Base-by-base conservation (phyloP, 1,284 basidiomycete species). In the Ceratobasidium sp. region DNA sequence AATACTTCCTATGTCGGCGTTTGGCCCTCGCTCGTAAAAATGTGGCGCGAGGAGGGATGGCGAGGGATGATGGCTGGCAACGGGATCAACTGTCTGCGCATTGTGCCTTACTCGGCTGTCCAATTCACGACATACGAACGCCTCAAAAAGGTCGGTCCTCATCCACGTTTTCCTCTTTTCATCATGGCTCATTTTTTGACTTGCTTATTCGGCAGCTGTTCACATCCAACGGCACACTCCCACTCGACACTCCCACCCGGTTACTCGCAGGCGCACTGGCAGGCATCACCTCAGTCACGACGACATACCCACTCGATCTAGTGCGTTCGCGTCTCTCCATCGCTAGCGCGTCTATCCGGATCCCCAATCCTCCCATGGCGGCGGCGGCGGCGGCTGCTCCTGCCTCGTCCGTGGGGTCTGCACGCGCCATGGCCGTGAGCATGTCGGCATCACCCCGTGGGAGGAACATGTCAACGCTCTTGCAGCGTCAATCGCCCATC, bases 1-100 rank as follows among this genome's bases (percentile, higher is more conserved):
- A 83, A 88, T 76, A 80, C 82, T 48, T 89, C 91, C 75, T 96
- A 96, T 80, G 88, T 85, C 76, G 92, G 93, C 30, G 92, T 96
- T 60, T 95, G 91, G 91, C 81, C 87, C 26, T 91, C 89, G 77
- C 84, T 96, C 55, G 83, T 86, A 58, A 87, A 94, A 72, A 97
- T 97, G 90, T 97, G 93, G 92, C 84, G 84, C 76, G 94, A 97
- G 79, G 96, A 98, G 81, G 96, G 96, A 1, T 92, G 96, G 80
- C 86, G 83, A 77, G 96, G 96, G 2, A 96, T 89, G 80, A 96
- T 97, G 94, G 86, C 94, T 62, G 85, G 84, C 10, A 86, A 86
- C 75, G 74, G 74, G 14, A 74, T 71, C 79, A 98, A 98, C 80
- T 97, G 96, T 80, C 80, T 97, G 76, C 87, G 96, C 69, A 95